Evolutionary conservation across 108 stramenopile genomes (phyloP), one percentile per base, ranked within the genome.

Genomic region (Fistulifera pelliculosa): DNA sequence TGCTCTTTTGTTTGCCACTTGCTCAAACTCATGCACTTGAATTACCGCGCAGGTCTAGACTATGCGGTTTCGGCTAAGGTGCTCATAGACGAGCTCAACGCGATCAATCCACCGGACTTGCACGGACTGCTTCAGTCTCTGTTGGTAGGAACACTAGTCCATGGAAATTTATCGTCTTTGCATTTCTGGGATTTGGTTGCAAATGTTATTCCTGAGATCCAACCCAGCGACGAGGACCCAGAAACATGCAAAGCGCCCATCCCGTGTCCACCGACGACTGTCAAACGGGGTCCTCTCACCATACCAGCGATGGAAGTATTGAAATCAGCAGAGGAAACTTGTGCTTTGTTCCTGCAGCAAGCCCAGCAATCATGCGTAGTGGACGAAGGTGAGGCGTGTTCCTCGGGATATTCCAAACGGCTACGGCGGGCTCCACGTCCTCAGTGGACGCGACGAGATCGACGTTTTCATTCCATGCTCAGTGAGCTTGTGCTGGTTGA

Each of bases 191-290:
- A 76, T 45, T 54, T 76, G 35, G 21, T 70, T 14, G 56, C 56
- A 52, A 27, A 18, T 0, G 42, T 66, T 0, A 1, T 76, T 0
- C 55, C 65, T 35, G 69, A 70, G 47, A 57, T 61, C 11, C 21
- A 43, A 13, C 38, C 22, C 12, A 15, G 25, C 0, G 60, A 62
- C 14, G 39, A 52, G 14, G 56, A 62, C 17, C 54, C 44, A 19
- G 38, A 57, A 5, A 70, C 69, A 16, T 74, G 62, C 27, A 52
- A 62, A 0, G 57, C 77, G 7, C 59, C 66, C 10, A 76, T 62
- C 75, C 54, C 66, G 47, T 86, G 81, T 66, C 81, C 81, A 4
- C 78, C 84, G 12, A 57, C 48, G 35, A 54, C 60, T n/a, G 41
- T 73, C 26, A 23, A 27, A 27, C 56, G 62, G 10, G 35, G 4